phyloP scores from a whole-genome alignment of 805 yeast genomes.

The Sugiyamaella boreocaroliniensis region DNA sequence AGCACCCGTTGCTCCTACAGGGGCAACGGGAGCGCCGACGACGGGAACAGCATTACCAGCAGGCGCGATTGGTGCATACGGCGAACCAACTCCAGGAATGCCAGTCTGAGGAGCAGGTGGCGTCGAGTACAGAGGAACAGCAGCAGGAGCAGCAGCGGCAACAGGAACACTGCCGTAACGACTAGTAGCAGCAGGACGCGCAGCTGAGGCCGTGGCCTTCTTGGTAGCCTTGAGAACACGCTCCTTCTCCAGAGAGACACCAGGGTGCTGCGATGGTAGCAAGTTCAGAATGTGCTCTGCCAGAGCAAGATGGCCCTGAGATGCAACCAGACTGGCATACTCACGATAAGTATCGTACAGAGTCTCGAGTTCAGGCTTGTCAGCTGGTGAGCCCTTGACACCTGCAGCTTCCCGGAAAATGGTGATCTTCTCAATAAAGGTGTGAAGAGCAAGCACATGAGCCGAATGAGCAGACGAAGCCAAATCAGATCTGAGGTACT shows the following conservation, averaged over 20 bases:
- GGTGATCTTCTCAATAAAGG: constrained; percentile 76
- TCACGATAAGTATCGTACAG: constrained; percentile 65
- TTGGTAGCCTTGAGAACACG: constrained; percentile 67
- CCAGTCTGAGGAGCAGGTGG: neutral
- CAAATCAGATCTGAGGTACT: constrained; percentile 29
- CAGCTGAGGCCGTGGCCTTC: constrained; percentile 21
- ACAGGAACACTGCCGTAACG: constrained; percentile 4
- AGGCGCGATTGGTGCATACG: constrained; percentile 18
- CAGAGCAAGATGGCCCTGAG: constrained; percentile 75
- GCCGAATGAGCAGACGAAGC: constrained; percentile 66
- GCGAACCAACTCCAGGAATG: neutral
- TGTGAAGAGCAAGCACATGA: constrained; percentile 71
- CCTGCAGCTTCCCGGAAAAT: constrained; percentile 53
- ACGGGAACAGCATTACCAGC: constrained; percentile 5
- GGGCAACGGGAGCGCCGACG: constrained; percentile 5
- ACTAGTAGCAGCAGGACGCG: constrained; percentile 11
- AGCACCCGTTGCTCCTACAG: neutral
- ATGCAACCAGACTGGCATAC: constrained; percentile 71
- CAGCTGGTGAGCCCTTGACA: constrained; percentile 12
- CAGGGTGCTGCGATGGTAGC: constrained; percentile 69
- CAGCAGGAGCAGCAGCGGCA: constrained; percentile 2
- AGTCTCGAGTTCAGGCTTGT: constrained; percentile 39
- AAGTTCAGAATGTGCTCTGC: constrained; percentile 64
- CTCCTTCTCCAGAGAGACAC: constrained; percentile 63
- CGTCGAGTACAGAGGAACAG: neutral